These are phyloP conservation scores for Zizania latifolia DNA, from an alignment of 176 grass and related monocot genomes.

Conservation along the genomic window DNA sequence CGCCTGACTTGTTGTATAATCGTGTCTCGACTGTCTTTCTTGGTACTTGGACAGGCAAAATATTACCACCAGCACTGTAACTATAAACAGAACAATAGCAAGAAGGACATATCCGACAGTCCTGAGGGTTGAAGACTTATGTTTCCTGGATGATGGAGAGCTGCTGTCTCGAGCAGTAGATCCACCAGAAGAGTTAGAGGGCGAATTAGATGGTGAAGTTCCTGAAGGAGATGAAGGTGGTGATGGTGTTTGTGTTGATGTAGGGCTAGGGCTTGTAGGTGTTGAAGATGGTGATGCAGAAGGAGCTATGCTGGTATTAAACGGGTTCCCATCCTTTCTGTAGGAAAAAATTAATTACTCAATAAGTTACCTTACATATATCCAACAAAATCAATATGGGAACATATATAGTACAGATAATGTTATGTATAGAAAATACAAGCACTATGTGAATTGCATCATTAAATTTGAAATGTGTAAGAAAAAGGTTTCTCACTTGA, in stretches of 20 bases:
- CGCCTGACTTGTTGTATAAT: slow-evolving; percentile 41
- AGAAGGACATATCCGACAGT: slow-evolving; percentile 83
- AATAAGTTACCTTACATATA: background rate
- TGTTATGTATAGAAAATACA: slow-evolving; percentile 3
- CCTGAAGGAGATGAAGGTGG: slow-evolving; percentile 45
- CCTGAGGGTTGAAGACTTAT: slow-evolving; percentile 64
- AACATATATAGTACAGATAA: slow-evolving; percentile 4
- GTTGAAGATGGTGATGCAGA: slow-evolving; percentile 49
- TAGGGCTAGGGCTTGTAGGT: slow-evolving; percentile 36
- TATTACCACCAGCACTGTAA: slow-evolving; percentile 56
- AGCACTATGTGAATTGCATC: background rate
- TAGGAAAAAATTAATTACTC: slow-evolving; percentile 13
- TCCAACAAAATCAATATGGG: background rate
- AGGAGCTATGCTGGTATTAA: slow-evolving; percentile 62
- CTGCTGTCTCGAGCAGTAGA: slow-evolving; percentile 47
- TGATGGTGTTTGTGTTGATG: slow-evolving; percentile 48
- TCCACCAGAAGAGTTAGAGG: slow-evolving; percentile 36
- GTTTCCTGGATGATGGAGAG: slow-evolving; percentile 43
- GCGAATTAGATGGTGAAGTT: slow-evolving; percentile 13
- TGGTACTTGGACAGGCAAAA: slow-evolving; percentile 78
- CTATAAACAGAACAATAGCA: slow-evolving; percentile 56
- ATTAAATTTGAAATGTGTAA: slow-evolving; percentile 9
- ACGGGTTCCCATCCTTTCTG: slow-evolving; percentile 97
- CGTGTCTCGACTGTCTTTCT: slow-evolving; percentile 48
- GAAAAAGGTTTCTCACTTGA: slow-evolving; percentile 56